Conservation (phyloP, 116 monocot genomes). For the Trichopus zeylanicus region DNA sequence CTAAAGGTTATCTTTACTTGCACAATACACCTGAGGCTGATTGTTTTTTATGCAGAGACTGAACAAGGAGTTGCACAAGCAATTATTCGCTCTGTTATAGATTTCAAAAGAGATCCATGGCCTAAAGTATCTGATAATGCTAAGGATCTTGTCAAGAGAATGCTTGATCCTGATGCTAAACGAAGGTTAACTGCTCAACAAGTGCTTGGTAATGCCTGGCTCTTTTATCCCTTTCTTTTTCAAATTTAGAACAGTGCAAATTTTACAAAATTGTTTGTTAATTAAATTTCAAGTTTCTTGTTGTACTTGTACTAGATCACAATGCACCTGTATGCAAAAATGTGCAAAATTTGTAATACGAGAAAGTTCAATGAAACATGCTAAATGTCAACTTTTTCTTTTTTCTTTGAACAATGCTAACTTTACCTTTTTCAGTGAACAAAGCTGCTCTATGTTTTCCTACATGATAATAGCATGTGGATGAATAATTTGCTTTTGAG, state of each 20-base stretch:
- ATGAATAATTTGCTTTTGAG: too few relatives aligned
- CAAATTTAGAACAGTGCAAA: too few relatives aligned
- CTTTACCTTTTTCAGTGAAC: too few relatives aligned
- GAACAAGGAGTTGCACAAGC: slow-evolving; percentile 86
- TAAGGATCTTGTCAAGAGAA: slow-evolving; percentile 65
- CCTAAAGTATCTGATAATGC: slow-evolving; percentile 77
- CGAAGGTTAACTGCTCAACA: slow-evolving; percentile 54
- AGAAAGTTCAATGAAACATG: too few relatives aligned
- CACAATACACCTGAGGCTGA: background rate
- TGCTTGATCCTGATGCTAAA: slow-evolving; percentile 76
- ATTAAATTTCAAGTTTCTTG: too few relatives aligned
- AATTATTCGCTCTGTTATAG: slow-evolving; percentile 67
- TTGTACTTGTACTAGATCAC: too few relatives aligned
- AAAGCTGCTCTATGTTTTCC: too few relatives aligned
- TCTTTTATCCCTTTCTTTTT: background rate
- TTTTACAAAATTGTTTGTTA: background rate
- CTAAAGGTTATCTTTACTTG: background rate
- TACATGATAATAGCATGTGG: too few relatives aligned
- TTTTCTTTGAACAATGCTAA: too few relatives aligned
- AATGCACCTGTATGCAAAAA: too few relatives aligned
- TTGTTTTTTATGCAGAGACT: slow-evolving; percentile 42
- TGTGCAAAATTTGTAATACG: too few relatives aligned
- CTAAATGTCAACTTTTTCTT: too few relatives aligned
- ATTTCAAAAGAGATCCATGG: slow-evolving; percentile 88
- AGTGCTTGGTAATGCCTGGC: slow-evolving; percentile 48